Conservation (phyloP, 257 asterid genomes). For the Handroanthus guayacan region DNA sequence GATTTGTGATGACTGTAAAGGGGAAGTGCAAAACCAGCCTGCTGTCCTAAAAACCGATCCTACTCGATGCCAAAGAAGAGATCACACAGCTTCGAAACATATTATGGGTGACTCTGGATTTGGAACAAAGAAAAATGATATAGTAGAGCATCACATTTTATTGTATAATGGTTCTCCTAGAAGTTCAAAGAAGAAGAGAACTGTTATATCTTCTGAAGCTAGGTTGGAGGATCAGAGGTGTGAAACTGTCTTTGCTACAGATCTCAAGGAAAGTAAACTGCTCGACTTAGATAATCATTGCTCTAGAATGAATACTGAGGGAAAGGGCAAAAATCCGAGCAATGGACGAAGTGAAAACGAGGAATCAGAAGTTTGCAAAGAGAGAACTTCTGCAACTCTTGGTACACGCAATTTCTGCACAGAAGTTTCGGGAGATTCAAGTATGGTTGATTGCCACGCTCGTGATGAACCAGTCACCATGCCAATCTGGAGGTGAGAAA, state of each 20-base stretch:
- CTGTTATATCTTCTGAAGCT: slow-evolving; percentile 10
- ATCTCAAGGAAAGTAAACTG: slow-evolving; percentile 21
- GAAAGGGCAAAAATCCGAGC: neutral
- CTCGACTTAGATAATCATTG: neutral
- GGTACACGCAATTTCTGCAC: neutral
- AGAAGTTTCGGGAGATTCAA: slow-evolving; percentile 35
- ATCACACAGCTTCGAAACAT: neutral
- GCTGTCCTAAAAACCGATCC: neutral
- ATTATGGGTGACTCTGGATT: neutral
- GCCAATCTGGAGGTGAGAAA: slow-evolving; percentile 70
- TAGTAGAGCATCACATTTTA: slow-evolving; percentile 9
- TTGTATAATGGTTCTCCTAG: neutral
- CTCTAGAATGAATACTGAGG: neutral
- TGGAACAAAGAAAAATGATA: neutral
- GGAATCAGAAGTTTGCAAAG: slow-evolving; percentile 9
- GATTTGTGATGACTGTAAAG: slow-evolving; percentile 64
- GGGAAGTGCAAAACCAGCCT: slow-evolving; percentile 15
- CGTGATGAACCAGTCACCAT: slow-evolving; percentile 45
- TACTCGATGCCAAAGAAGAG: neutral
- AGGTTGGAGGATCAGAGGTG: slow-evolving; percentile 20
- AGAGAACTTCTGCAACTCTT: slow-evolving; percentile 2
- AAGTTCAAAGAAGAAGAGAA: slow-evolving; percentile 35
- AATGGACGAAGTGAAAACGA: neutral
- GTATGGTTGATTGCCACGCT: slow-evolving; percentile 12
- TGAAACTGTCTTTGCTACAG: neutral